These are phyloP conservation scores for Jatropha podagrica DNA, from an alignment of 441 rosid genomes.

Conservation along the genomic window DNA sequence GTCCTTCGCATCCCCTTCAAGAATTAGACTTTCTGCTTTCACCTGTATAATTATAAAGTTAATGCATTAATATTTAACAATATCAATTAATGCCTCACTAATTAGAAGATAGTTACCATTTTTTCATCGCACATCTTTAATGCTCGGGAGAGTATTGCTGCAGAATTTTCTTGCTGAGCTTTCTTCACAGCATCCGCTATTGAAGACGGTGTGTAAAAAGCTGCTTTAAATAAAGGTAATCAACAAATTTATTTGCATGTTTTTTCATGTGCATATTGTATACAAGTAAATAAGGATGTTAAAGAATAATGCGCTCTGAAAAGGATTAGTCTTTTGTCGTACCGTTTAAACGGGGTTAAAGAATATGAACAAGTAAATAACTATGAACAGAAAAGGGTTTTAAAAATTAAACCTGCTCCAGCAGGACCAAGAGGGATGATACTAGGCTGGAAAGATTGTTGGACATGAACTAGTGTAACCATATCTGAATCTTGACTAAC, in stretches of 20 bases:
- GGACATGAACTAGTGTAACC: slow-evolving; percentile 64
- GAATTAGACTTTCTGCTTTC: slow-evolving; percentile 54
- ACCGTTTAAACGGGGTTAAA: too few species aligned
- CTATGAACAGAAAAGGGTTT: too few species aligned
- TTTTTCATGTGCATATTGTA: too few species aligned
- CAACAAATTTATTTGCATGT: neutral
- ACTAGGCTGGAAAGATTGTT: slow-evolving; percentile 45
- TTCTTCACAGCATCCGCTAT: slow-evolving; percentile 47
- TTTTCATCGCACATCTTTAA: slow-evolving; percentile 44
- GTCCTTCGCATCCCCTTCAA: slow-evolving; percentile 76
- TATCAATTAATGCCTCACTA: neutral
- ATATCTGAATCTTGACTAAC: slow-evolving; percentile 21
- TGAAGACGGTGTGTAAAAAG: slow-evolving; percentile 41
- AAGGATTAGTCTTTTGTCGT: too few species aligned
- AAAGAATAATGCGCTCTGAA: neutral
- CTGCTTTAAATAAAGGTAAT: slow-evolving; percentile 26
- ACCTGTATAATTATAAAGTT: slow-evolving; percentile 33
- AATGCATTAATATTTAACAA: neutral
- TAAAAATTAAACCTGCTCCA: slow-evolving; percentile 32
- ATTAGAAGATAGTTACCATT: slow-evolving; percentile 30
- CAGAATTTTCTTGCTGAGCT: slow-evolving; percentile 53
- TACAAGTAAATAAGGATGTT: too few species aligned
- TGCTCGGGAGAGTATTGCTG: slow-evolving; percentile 51
- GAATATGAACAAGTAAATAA: neutral
- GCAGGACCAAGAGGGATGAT: slow-evolving; percentile 62